Evolutionary conservation across 371 early-diverging fungal genomes (phyloP), one percentile per base, ranked within the genome.

Genomic region (Mortierella sp.): DNA sequence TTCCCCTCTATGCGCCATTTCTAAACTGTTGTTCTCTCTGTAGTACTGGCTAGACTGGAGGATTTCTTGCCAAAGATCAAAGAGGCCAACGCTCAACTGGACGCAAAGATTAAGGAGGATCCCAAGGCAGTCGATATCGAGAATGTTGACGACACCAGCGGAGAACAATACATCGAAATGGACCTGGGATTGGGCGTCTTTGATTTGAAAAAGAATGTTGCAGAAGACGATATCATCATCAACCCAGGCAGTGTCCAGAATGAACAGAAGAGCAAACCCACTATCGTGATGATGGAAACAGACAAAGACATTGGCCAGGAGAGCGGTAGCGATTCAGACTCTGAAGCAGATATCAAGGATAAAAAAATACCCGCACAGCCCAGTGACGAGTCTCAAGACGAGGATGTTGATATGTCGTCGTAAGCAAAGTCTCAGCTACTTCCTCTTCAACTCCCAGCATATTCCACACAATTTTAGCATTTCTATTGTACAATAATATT

Each of bases 151-250:
- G 79, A 79, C 24, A 52, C 54, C n/a, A 69, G 55, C 24, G 78
- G 78, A 23, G 79, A 70, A 12, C 79, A 79, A 30, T 79, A 73
- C 50, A 79, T 79, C 34, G 79, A 79, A 43, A 79, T 79, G 79
- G 70, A 79, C 31, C 57, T 79, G 19, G 79, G 79, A 12, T 23
- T 79, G 30, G 79, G 79, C 14, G 79, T 79, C 12, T 79, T 73
- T 46, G 79, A 79, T 39, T 32, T 73, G 47, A 73, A 73, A 64
- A 73, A 73, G 67, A 70, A 79, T 27, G 56, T 72, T 6, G 60
- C 50, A 39, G 75, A 73, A 49, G 75, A 70, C 37, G 73, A 79
- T 23, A 79, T 79, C 31, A 55, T 79, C 57, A 70, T 79, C 31
- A 70, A 70, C 26, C 73, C 79, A 5, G 52, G 50, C 28, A 46